Conservation (phyloP, 2,329 filamentous ascomycete genomes). For the Beauveria sp. region DNA sequence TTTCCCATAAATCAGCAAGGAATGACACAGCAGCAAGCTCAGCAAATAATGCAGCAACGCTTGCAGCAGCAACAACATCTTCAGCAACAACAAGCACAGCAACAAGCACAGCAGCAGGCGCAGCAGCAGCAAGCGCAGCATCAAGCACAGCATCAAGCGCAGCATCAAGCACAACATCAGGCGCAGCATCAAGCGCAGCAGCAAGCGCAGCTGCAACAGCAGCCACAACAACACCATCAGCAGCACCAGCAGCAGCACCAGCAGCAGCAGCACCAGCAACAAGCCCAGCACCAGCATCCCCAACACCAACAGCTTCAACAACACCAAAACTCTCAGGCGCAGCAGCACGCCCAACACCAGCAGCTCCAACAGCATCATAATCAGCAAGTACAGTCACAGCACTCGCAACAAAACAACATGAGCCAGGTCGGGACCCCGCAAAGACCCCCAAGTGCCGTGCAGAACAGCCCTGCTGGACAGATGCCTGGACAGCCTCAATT, state of each 20-base stretch:
- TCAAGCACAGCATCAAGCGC: too few relatives aligned
- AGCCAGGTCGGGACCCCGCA: constrained; percentile 17
- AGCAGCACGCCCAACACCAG: constrained; percentile 21
- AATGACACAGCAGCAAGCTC: constrained; percentile 39
- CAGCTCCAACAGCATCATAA: constrained; percentile 19
- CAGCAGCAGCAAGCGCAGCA: too few relatives aligned
- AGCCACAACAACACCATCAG: constrained; percentile 19
- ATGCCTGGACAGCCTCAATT: constrained; percentile 21
- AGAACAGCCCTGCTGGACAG: constrained; percentile 18
- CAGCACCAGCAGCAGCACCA: constrained; percentile 31
- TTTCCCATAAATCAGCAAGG: constrained; percentile 48
- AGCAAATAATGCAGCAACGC: constrained; percentile 37
- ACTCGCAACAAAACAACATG: constrained; percentile 16
- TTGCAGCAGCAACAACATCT: constrained; percentile 19
- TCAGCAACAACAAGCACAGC: constrained; percentile 10
- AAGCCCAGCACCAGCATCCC: constrained; percentile 17
- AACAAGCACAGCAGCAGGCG: too few relatives aligned
- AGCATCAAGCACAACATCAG: too few relatives aligned
- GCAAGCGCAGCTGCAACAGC: constrained; percentile 20
- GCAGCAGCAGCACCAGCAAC: constrained; percentile 30
- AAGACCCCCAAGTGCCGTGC: constrained; percentile 18
- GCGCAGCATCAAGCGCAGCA: constrained; percentile 17
- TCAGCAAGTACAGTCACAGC: constrained; percentile 12
- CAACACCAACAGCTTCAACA: constrained; percentile 24
- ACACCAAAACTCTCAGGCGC: constrained; percentile 21